Conservation (phyloP, 2,329 filamentous ascomycete species). For the Biscogniauxia sp. region DNA sequence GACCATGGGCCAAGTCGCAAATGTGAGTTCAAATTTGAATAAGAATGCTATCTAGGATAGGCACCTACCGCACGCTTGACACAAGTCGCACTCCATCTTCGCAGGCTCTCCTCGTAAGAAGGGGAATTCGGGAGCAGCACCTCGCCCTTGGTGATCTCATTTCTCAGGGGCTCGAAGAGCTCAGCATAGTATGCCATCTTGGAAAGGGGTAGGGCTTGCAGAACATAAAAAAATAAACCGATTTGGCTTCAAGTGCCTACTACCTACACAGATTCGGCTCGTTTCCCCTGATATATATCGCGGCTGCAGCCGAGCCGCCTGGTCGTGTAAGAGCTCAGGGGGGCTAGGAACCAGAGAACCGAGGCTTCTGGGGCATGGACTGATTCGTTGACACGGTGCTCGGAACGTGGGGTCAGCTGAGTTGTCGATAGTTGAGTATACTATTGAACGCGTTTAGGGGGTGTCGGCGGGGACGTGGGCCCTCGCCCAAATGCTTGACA, state of each 20-base stretch:
- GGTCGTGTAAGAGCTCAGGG: neutral
- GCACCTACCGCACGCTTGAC: constrained; percentile 33
- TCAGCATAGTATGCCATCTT: neutral
- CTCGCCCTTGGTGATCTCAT: constrained; percentile 17
- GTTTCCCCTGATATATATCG: neutral
- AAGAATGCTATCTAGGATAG: too few relatives aligned
- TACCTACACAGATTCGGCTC: neutral
- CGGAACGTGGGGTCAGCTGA: neutral
- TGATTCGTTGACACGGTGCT: neutral
- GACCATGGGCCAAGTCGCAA: too few relatives aligned
- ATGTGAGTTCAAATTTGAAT: too few relatives aligned
- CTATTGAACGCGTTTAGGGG: neutral
- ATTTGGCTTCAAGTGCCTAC: neutral
- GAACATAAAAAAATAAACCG: neutral
- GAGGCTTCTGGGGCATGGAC: neutral
- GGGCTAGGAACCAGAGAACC: neutral
- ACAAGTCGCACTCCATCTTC: constrained; percentile 38
- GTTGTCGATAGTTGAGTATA: neutral
- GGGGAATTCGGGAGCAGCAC: constrained; percentile 34
- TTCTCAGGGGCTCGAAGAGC: constrained; percentile 5
- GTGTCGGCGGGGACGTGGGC: neutral
- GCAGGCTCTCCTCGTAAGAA: constrained; percentile 34
- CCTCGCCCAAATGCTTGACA: neutral
- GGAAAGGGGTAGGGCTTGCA: neutral
- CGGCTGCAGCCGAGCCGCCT: neutral